Conservation (phyloP, 2,329 filamentous ascomycete species). For the Fusarium tanahbumbuense region DNA sequence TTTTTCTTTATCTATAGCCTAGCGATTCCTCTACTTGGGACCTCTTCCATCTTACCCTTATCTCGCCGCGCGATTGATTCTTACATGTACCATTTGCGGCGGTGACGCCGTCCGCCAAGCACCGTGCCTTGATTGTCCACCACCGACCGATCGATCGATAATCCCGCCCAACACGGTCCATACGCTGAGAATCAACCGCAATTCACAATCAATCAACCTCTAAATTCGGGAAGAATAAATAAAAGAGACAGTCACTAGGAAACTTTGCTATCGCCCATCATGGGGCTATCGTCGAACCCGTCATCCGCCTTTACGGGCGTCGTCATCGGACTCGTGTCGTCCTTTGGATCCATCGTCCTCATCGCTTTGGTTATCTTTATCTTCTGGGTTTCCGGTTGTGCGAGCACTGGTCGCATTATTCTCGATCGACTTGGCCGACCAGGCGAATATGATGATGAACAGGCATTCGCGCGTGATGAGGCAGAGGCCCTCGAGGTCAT, state of each 20-base stretch:
- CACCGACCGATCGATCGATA: slow-evolving; percentile 35
- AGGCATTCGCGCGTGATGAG: slow-evolving; percentile 93
- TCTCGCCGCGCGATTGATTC: slow-evolving; percentile 43
- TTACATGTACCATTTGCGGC: slow-evolving; percentile 46
- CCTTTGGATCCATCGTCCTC: slow-evolving; percentile 89
- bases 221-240: not conserved
- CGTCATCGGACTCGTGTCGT: slow-evolving; percentile 93
- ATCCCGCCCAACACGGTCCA: slow-evolving; percentile 32
- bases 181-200: slow-evolving; percentile 31
- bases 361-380: slow-evolving; percentile 91
- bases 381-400: slow-evolving; percentile 79
- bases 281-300: slow-evolving; percentile 49
- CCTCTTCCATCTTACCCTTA: slow-evolving; percentile 9
- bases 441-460: slow-evolving; percentile 97
- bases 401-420: slow-evolving; percentile 86
- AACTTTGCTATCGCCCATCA: slow-evolving; percentile 38
- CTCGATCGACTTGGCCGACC: slow-evolving; percentile 93
- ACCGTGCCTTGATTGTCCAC: slow-evolving; percentile 37
- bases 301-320: slow-evolving; percentile 75
- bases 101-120: slow-evolving; percentile 47
- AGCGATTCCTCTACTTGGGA: not conserved
- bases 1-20: slow-evolving; percentile 7
- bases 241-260: not conserved
- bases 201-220: slow-evolving; percentile 6
- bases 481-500: slow-evolving; percentile 93